Conservation (phyloP, 1,139 yeast species). For the Yamadazyma diddensiae region DNA sequence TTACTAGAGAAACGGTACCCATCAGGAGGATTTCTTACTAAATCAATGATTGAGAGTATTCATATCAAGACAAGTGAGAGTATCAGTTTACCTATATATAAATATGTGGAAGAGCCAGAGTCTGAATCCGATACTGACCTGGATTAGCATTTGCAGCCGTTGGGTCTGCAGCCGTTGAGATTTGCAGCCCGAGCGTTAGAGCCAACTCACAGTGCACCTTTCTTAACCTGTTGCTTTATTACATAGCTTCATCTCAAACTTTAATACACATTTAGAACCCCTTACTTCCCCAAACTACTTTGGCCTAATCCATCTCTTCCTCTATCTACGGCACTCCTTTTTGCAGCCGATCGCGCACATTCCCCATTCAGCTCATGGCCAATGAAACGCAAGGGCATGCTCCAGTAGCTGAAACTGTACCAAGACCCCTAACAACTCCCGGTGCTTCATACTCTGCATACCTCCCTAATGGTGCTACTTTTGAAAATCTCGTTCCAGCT, state of each 20-base stretch:
- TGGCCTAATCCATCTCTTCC: slow-evolving; percentile 13
- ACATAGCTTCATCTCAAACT: too few species aligned
- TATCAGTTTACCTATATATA: slow-evolving; percentile 48
- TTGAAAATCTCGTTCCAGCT: slow-evolving; percentile 18
- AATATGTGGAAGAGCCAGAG: slow-evolving; percentile 14
- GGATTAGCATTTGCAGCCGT: too few species aligned
- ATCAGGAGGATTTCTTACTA: slow-evolving; percentile 54
- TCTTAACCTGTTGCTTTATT: too few species aligned
- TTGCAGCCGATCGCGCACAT: neutral
- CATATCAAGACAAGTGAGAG: slow-evolving; percentile 65
- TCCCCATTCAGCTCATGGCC: neutral
- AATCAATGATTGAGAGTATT: slow-evolving; percentile 44
- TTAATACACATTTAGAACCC: too few species aligned
- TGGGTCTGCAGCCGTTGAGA: too few species aligned
- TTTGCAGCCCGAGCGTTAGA: too few species aligned
- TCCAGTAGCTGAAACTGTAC: neutral
- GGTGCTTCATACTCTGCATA: slow-evolving; percentile 21
- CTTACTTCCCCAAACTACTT: too few species aligned
- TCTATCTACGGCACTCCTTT: too few species aligned
- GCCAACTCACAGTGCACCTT: too few species aligned
- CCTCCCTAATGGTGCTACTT: slow-evolving; percentile 11
- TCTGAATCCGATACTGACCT: slow-evolving; percentile 28
- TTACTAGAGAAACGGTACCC: slow-evolving; percentile 50
- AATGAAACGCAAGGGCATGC: neutral
- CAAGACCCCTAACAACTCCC: slow-evolving; percentile 10